Base-by-base conservation (phyloP, 2,329 filamentous ascomycete genomes). In the Pseudogymnoascus sp. region DNA sequence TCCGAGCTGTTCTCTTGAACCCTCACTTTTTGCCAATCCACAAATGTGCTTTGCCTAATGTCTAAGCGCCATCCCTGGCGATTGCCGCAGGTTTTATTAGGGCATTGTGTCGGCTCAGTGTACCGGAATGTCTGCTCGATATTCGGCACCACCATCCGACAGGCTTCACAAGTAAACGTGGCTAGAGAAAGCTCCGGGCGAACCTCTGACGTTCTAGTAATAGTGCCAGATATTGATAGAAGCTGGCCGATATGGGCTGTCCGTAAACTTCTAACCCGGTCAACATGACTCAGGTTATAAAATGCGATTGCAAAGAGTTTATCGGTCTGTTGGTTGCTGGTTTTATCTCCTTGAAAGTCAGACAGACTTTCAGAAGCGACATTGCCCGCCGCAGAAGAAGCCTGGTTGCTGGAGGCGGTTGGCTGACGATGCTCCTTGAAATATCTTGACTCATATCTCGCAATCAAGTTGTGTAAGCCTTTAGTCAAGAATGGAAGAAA, bases 1-100 rank as follows among this genome's bases (percentile, higher is more conserved):
- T 99, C 94, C 3, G 93, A 93, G 68, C 92, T 96, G 78, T 97
- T 99, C 76, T 99, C 94, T 76, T 99, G 94, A 65, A 97, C 91
- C 66, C 95, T 90, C 23, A 97, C 92, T 75, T 97, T 97, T 74
- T 99, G 94, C 94, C 94, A 99, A 77, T 99, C 94, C 65, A 99
- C 90, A 73, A 99, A 99, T 0, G 92, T 97, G 75, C 92, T 97
- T 75, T 96, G 93, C 45, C 91, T 84, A 71, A 99, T 97, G 70
- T 99, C 93, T n/a, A 99, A 78, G 67, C 92, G 87, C 94, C 94
- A 99, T n/a, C 90, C 91, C 63, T 88, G 79, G 25, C 94, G 87
- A 77, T 99, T 99, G 69, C 87, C 87, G 74, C 94, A 99, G 5
- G 84, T 89, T 25, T 80, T 74, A 72, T 97, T 97, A 8, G 94